These are phyloP conservation scores for Yamadazyma epiphylla DNA, from an alignment of 1,139 yeast genomes.

Conservation along the genomic window DNA sequence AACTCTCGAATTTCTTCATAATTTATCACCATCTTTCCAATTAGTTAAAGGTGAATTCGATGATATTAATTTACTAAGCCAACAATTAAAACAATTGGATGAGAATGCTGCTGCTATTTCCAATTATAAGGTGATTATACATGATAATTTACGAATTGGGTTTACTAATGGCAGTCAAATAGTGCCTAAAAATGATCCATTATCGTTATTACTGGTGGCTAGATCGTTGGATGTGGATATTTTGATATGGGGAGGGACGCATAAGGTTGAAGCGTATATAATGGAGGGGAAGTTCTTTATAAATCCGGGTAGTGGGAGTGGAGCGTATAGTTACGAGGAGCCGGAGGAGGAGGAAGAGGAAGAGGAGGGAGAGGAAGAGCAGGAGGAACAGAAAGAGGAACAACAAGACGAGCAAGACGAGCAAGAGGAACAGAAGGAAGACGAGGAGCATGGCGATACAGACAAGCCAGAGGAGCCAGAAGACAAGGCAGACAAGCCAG, in stretches of 20 bases:
- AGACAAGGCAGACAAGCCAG: slow-evolving; percentile 15
- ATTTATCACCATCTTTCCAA: slow-evolving; percentile 68
- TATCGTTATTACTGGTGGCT: slow-evolving; percentile 76
- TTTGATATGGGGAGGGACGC: slow-evolving; percentile 95
- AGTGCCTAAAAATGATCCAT: slow-evolving; percentile 84
- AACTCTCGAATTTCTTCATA: slow-evolving; percentile 60
- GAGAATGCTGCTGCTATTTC: slow-evolving; percentile 41
- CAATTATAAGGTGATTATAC: slow-evolving; percentile 58
- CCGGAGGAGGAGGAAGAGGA: slow-evolving; percentile 42
- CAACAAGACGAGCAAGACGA: slow-evolving; percentile 15
- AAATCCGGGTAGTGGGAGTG: slow-evolving; percentile 96
- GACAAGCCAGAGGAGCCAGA: slow-evolving; percentile 31
- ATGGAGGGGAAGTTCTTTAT: slow-evolving; percentile 89
- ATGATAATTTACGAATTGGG: slow-evolving; percentile 76
- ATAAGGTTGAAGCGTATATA: slow-evolving; percentile 88
- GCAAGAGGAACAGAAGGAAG: slow-evolving; percentile 8
- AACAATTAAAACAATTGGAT: slow-evolving; percentile 24
- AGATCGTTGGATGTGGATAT: slow-evolving; percentile 91
- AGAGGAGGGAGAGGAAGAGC: slow-evolving; percentile 36
- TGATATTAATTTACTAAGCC: slow-evolving; percentile 27
- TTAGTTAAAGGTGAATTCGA: slow-evolving; percentile 80
- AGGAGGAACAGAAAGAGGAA: slow-evolving; percentile 29
- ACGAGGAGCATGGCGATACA: slow-evolving; percentile 8
- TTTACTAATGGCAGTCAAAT: slow-evolving; percentile 80
- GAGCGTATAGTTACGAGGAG: slow-evolving; percentile 64